Conservation (phyloP, 805 yeast species). For the Yamadazyma akitaensis region DNA sequence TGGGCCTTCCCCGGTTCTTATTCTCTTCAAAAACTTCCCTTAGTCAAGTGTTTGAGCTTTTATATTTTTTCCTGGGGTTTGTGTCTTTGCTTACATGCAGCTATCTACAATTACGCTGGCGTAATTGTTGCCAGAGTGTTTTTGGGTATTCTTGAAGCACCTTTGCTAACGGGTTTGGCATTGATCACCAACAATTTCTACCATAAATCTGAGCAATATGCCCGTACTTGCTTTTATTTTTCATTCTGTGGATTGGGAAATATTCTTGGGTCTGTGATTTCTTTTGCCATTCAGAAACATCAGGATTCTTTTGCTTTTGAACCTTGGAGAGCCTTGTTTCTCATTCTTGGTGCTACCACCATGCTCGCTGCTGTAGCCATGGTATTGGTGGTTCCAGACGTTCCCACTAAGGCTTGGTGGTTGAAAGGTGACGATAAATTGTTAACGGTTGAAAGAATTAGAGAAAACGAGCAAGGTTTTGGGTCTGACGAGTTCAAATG, state of each 20-base stretch:
- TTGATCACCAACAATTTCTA: slow-evolving; percentile 32
- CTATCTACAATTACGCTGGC: slow-evolving; percentile 34
- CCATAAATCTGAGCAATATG: slow-evolving; percentile 27
- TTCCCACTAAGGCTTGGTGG: slow-evolving; percentile 35
- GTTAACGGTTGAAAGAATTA: slow-evolving; percentile 31
- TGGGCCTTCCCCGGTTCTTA: slow-evolving; percentile 50
- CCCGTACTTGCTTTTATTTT: slow-evolving; percentile 31
- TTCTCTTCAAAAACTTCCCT: slow-evolving; percentile 52
- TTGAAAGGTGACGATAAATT: slow-evolving; percentile 30
- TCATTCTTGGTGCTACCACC: slow-evolving; percentile 59
- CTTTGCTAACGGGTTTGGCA: slow-evolving; percentile 37
- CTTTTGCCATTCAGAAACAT: slow-evolving; percentile 49
- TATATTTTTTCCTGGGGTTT: slow-evolving; percentile 64
- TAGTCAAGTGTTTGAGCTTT: slow-evolving; percentile 47
- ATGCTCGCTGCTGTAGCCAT: slow-evolving; percentile 48
- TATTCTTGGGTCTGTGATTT: slow-evolving; percentile 41
- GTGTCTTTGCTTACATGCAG: slow-evolving; percentile 50
- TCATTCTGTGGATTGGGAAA: slow-evolving; percentile 31
- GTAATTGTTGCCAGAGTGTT: slow-evolving; percentile 34
- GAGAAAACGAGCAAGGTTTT: slow-evolving; percentile 38
- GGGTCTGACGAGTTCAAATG: slow-evolving; percentile 35
- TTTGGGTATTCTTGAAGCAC: slow-evolving; percentile 37
- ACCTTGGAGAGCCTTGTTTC: slow-evolving; percentile 60
- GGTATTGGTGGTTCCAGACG: slow-evolving; percentile 41
- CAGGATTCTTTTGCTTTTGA: slow-evolving; percentile 35